Evolutionary conservation across 106 monocot genomes (phyloP), one percentile per base, ranked within the genome.

Genomic region (Dendrobium chrysotoxum): DNA sequence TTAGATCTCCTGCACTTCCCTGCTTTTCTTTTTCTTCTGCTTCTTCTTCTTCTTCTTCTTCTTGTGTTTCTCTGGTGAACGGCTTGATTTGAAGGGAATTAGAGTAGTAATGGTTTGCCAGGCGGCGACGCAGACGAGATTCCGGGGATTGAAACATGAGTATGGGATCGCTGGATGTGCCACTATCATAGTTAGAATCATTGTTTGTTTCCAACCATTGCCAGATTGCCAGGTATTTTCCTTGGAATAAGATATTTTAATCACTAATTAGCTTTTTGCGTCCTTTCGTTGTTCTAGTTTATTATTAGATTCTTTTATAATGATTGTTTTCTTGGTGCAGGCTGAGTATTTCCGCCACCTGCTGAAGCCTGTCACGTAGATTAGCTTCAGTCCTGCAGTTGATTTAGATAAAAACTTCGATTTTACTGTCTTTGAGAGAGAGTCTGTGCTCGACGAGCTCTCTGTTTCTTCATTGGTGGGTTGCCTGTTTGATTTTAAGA

Each of bases 271-370:
- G 64, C 26, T n/a, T 23, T 64, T 9, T 64, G 64, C 25, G n/a
- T 50, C 3, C 26, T 64, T 64, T 64, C 26, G 7, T 16, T 7
- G 26, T 64, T 64, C 26, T 23, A 64, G 5, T 64, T 64, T 16
- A 25, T 26, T 26, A 23, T 64, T 64, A 50, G 50, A n/a, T 25
- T 64, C 64, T 64, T 2, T 9, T 25, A 64, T 26, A 64, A 64
- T 23, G 1, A 23, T 71, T 71, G 12, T 30, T 41, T 71, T 15
- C 28, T 66, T 38, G 44, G 39, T 74, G 31, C 85, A 96, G 95
- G 95, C 89, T 77, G 93, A 96, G 83, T 96, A 96, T 82, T 96
- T 96, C 82, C 95, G 95, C 64, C 87, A 91, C 26, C 89, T 96
- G 17, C 91, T 96, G 53, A 96, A 93, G 83, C 95, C 92, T 16